Evolutionary conservation across 768 basidiomycete genomes (phyloP).

Genomic region (Termitomyces sp.): DNA sequence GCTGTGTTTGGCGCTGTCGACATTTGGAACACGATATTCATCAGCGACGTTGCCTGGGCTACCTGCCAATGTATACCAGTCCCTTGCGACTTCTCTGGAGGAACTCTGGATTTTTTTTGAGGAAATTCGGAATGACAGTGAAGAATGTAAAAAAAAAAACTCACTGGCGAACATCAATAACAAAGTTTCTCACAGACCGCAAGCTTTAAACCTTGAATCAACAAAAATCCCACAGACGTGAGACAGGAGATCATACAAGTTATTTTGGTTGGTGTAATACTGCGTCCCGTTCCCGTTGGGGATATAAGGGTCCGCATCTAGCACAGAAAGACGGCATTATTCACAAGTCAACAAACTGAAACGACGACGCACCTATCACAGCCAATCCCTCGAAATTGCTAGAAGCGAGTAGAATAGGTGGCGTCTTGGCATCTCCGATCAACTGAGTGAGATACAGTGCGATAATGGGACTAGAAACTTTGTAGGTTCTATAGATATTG

Average conservation of each 20-base stretch:
- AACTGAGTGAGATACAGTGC: conserved; percentile 74
- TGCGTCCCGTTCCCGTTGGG: conserved; percentile 54
- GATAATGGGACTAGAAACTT: conserved; percentile 61
- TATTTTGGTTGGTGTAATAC: conserved; percentile 59
- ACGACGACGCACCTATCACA: conserved; percentile 54
- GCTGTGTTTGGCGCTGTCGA: conserved; percentile 55
- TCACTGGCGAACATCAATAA: conserved; percentile 58
- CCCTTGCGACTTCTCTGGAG: conserved; percentile 45
- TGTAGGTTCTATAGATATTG: conserved; percentile 48
- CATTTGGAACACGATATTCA: conserved; percentile 71
- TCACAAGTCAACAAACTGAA: not conserved
- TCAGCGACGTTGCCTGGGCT: conserved; percentile 70
- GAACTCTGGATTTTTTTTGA: too few species aligned
- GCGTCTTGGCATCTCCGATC: conserved; percentile 66
- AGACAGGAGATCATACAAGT: conserved; percentile 43
- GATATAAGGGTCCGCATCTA: conserved; percentile 73
- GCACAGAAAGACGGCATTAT: not conserved
- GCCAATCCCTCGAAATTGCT: conserved; percentile 62
- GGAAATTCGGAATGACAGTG: not conserved
- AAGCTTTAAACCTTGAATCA: conserved; percentile 30
- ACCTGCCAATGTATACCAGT: conserved; percentile 86
- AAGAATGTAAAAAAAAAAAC: not conserved
- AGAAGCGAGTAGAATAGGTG: conserved; percentile 64
- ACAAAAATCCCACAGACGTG: too few species aligned
- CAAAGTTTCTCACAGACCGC: conserved; percentile 67